phyloP scores from a whole-genome alignment of 2,329 filamentous ascomycete genomes.

The Pseudonectria foliicola region DNA sequence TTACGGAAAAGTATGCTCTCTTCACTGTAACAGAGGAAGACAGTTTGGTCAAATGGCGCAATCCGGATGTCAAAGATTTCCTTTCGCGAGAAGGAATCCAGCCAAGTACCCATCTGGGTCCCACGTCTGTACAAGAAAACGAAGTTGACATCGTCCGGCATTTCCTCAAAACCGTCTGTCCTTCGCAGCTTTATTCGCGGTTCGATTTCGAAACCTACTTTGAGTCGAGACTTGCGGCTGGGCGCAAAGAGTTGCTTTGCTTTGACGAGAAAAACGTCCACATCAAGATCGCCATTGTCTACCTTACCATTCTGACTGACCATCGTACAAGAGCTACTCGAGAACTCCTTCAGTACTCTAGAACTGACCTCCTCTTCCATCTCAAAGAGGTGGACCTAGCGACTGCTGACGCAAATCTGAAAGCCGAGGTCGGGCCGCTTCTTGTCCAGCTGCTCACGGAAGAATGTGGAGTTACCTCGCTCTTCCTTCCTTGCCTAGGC shows the following conservation, averaged over 20 bases:
- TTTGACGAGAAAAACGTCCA: slow-evolving; percentile 26
- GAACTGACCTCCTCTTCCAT: neutral
- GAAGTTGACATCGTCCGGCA: slow-evolving; percentile 27
- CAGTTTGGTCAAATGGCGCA: neutral
- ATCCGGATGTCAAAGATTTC: slow-evolving; percentile 3
- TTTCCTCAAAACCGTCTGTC: slow-evolving; percentile 27
- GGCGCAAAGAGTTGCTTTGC: slow-evolving; percentile 23
- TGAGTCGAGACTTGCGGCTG: slow-evolving; percentile 20
- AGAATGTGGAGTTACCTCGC: slow-evolving; percentile 1
- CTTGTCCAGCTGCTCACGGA: slow-evolving; percentile 8
- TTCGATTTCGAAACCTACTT: slow-evolving; percentile 30
- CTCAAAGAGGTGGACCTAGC: slow-evolving; percentile 4
- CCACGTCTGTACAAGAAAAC: too few relatives aligned
- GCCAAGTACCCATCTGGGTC: too few relatives aligned
- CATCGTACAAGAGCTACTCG: slow-evolving; percentile 1
- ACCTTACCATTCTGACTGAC: slow-evolving; percentile 5
- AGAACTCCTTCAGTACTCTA: neutral
- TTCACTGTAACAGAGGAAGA: slow-evolving; percentile 1
- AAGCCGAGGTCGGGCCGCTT: slow-evolving; percentile 3
- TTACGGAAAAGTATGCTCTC: slow-evolving; percentile 6
- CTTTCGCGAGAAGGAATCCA: slow-evolving; percentile 3
- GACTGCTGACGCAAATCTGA: slow-evolving; percentile 4
- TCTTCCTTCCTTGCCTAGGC: too few relatives aligned
- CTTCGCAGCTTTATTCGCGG: slow-evolving; percentile 22
- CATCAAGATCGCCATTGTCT: slow-evolving; percentile 22